Evolutionary conservation across 2,329 filamentous ascomycete genomes (phyloP).

Genomic region (Fusarium verrucosum): DNA sequence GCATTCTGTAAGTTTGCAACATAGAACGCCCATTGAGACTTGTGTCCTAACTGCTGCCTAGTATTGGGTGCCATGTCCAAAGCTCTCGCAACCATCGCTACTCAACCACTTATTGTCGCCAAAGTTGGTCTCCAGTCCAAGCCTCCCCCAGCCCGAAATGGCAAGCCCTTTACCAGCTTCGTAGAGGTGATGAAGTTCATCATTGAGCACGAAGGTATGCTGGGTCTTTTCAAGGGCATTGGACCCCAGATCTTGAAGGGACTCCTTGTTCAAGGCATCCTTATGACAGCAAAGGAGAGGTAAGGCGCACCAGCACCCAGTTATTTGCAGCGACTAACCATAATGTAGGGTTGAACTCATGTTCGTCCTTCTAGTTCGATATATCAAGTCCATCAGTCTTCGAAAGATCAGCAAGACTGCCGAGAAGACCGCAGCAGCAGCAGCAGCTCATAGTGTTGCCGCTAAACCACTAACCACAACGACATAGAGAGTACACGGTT

Average conservation of each 20-base stretch:
- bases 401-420: slow-evolving; percentile 75
- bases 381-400: slow-evolving; percentile 75
- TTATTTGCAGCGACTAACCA: slow-evolving; percentile 26
- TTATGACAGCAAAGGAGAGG: slow-evolving; percentile 99
- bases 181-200: slow-evolving; percentile 96
- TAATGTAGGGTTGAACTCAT: slow-evolving; percentile 78
- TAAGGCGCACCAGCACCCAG: slow-evolving; percentile 51
- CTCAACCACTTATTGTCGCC: slow-evolving; percentile 95
- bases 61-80: slow-evolving; percentile 95
- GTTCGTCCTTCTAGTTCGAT: slow-evolving; percentile 87
- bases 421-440: slow-evolving; percentile 64
- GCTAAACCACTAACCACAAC: slow-evolving; percentile 43
- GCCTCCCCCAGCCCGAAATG: slow-evolving; percentile 82
- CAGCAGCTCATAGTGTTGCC: slow-evolving; percentile 56
- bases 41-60: slow-evolving; percentile 50
- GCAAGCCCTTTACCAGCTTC: slow-evolving; percentile 93
- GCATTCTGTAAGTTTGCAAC: slow-evolving; percentile 78
- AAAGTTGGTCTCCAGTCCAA: slow-evolving; percentile 97
- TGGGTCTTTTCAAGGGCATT: slow-evolving; percentile 96
- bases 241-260: slow-evolving; percentile 94
- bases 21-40: not conserved
- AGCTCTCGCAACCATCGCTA: slow-evolving; percentile 86
- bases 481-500: slow-evolving; percentile 12
- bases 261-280: slow-evolving; percentile 88
- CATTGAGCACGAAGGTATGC: slow-evolving; percentile 81